Evolutionary conservation across 805 yeast genomes (phyloP), one percentile per base, ranked within the genome.

Genomic region (Myxozyma kluyveri): DNA sequence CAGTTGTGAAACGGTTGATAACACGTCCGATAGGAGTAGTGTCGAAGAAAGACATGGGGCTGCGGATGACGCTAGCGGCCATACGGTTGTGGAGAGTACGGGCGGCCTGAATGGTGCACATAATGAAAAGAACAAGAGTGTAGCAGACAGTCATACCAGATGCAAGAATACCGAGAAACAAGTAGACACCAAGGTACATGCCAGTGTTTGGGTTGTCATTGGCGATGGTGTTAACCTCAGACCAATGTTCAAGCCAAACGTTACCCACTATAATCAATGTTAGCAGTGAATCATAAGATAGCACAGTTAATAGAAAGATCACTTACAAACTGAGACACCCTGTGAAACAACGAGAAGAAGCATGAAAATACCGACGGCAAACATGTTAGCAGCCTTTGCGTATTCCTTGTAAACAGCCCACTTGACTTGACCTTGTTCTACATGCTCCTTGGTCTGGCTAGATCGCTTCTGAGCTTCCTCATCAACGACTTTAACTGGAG

Each of bases 181-280:
- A 79, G 66, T 91, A 93, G 49, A 87, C 74, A 18, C 85, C 84
- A 60, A 93, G 73, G 63, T 89, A 93, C 63, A 70, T 79, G 48
- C 72, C 72, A n/a, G 86, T 80, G 53, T 81, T 67, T 1, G 96
- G 95, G 66, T 91, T 91, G 50, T 70, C 71, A 23, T 89, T 91
- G 35, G 70, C 66, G 40, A 68, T 71, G 2, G 90, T 77, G 65
- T 91, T 93, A 21, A 85, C 80, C 67, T 93, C 99, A 10, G 98
- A 87, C 99, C 99, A 93, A 68, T 88, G 88, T 68, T 93, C 93
- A 63, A 93, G 79, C 99, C 99, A 93, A 48, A 91, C 79, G 66
- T 84, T 89, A 33, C 89, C 82, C 44, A 59, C 60, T 54, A 47
- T n/a, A 54, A 6, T 22, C 14, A 7, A 10, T 6, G 39, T 54